phyloP scores from a whole-genome alignment of 805 yeast species.

The Metschnikowia dekortorum region DNA sequence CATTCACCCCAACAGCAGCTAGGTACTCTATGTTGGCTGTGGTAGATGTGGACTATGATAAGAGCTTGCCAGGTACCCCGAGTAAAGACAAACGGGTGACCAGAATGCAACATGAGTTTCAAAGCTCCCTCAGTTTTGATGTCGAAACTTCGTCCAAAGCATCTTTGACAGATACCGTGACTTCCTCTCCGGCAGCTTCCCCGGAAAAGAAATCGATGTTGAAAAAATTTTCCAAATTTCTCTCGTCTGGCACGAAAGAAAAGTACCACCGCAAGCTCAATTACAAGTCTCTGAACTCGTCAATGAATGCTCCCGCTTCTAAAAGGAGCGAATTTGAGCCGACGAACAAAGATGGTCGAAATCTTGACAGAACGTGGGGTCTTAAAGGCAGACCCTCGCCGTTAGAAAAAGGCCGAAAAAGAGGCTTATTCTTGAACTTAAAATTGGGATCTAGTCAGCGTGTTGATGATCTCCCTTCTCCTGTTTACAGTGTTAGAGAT shows the following conservation, averaged over 20 bases:
- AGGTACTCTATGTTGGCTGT: constrained; percentile 13
- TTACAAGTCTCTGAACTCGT: constrained; percentile 4
- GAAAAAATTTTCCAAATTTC: constrained; percentile 7
- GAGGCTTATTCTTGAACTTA: constrained; percentile 1
- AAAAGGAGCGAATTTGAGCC: not conserved
- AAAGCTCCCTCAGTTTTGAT: not conserved
- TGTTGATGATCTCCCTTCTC: constrained; percentile 3
- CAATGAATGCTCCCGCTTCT: not conserved
- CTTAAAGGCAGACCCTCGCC: not conserved
- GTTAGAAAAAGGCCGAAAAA: not conserved
- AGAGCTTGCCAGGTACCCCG: constrained; percentile 14
- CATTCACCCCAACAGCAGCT: constrained; percentile 1
- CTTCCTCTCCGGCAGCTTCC: not conserved
- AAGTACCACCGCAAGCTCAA: constrained; percentile 3
- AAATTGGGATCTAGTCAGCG: constrained; percentile 2
- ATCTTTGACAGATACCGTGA: not conserved
- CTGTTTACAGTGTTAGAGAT: constrained; percentile 7
- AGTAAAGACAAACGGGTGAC: not conserved
- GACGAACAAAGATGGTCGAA: not conserved
- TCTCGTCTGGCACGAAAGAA: constrained; percentile 7
- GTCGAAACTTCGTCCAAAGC: not conserved
- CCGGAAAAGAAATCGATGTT: constrained; percentile 4
- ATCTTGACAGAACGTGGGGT: not conserved
- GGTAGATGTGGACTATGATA: constrained; percentile 16
- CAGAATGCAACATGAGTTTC: not conserved